phyloP scores from a whole-genome alignment of 208 protist genomes.

The Crithidia acanthocephali region DNA sequence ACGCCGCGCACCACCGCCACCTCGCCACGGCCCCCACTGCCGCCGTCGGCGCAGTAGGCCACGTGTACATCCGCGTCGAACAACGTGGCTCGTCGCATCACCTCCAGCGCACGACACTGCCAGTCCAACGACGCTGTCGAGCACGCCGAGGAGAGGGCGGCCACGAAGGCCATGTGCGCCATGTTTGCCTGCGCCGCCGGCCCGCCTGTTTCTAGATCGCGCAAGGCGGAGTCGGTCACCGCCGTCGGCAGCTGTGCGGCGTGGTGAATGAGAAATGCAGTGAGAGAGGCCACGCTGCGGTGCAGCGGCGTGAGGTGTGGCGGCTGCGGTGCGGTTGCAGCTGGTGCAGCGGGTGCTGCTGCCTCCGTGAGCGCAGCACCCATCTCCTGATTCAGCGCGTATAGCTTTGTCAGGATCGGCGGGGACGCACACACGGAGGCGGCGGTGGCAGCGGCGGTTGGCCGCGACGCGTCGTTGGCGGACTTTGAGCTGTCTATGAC shows the following conservation, averaged over 20 bases:
- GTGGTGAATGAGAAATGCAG: conserved; percentile 27
- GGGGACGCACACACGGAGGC: neutral
- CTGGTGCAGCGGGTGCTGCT: neutral
- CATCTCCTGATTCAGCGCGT: conserved; percentile 28
- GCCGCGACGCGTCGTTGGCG: neutral
- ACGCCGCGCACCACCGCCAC: neutral
- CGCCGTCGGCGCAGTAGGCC: conserved; percentile 7
- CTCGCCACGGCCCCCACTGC: neutral
- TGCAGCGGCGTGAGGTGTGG: conserved; percentile 7
- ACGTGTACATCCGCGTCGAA: conserved; percentile 34
- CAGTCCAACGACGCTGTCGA: conserved; percentile 3
- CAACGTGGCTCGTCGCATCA: conserved; percentile 32
- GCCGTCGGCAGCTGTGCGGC: conserved; percentile 10
- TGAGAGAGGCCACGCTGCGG: conserved; percentile 20
- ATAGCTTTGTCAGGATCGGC: conserved; percentile 10
- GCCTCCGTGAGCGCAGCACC: conserved; percentile 7
- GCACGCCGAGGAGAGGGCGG: conserved; percentile 18
- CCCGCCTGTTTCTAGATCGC: conserved; percentile 15
- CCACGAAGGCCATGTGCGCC: conserved; percentile 37
- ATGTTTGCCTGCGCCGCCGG: conserved; percentile 13
- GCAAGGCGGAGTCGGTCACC: conserved; percentile 13
- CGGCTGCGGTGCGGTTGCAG: neutral
- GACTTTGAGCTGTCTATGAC: neutral
- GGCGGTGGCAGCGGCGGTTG: neutral
- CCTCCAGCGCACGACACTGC: conserved; percentile 34